Base-by-base conservation (phyloP, 176 grass and related monocot genomes). In the Aegilops speltoides region DNA sequence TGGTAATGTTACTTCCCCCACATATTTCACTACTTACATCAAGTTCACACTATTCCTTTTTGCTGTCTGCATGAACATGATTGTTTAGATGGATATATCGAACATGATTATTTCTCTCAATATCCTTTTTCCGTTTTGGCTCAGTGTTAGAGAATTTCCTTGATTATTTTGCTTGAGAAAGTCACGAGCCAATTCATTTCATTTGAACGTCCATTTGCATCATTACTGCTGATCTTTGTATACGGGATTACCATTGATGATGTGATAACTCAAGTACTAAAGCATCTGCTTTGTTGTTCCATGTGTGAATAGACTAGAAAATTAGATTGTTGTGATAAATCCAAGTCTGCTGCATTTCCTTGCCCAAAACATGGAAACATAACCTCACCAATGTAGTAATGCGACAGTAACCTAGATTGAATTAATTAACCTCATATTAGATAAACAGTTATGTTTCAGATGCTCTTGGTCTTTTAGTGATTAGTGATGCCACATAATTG, bases 1-100 rank as follows among this genome's bases (percentile, higher is more conserved):
- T 99, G 97, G 97, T 96, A 96, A 85, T 75, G 40, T 77, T 34
- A 59, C 75, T 54, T 86, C 45, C 46, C 26, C n/a, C 64, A 16
- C 6, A 57, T 68, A 64, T 37, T 62, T 26, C 80, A 76, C 38
- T 83, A 76, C 43, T 43, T 88, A 67, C 59, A 73, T 73, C 1
- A 8, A 80, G 6, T 26, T 67, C 36, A 78, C 8, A 76, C 8
- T 73, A 3, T 43, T 52, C n/a, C 17, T 32, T 71, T 38, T 91
- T 77, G 19, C 46, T 50, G 13, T 76, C 50, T 54, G 12, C 29
- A n/a, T 56, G 26, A 43, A 50, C 34, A 84, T 3, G 22, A 61
- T 87, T 80, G 10, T 56, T 61, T 57, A 17, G 15, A 82, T 52
- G 50, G 50, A 46, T 25, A 17, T 10, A 65, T 84, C 3, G 1